Percentiles rank a stretch among this genome's conserved stretches.
phyloP scores from a whole-genome alignment of 2,329 filamentous ascomycete species.

The Davidsoniella virescens region DNA sequence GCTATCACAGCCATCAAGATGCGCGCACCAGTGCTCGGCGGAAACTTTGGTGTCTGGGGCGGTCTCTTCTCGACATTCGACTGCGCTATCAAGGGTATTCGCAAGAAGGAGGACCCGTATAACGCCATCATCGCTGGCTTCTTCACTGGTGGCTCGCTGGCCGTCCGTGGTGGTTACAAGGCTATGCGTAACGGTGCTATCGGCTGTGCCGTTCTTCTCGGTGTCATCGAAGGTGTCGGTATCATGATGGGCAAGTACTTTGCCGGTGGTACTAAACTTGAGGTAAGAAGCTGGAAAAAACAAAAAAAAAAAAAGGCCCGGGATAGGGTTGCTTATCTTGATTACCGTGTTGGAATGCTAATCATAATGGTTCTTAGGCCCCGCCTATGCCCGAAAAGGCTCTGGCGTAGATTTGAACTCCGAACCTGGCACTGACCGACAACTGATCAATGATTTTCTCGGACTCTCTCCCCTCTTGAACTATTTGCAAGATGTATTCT shows the following conservation, averaged over 20 bases:
- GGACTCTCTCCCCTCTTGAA: neutral
- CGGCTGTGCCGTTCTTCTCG: slow-evolving; percentile 82
- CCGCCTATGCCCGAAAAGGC: slow-evolving; percentile 20
- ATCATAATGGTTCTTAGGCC: slow-evolving; percentile 16
- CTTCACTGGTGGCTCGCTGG: slow-evolving; percentile 85
- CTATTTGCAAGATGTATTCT: too few relatives aligned
- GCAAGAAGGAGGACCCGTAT: slow-evolving; percentile 95
- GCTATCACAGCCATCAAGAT: slow-evolving; percentile 96
- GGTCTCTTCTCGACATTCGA: slow-evolving; percentile 92
- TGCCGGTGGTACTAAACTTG: slow-evolving; percentile 72
- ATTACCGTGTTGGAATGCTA: neutral
- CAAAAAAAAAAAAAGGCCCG: too few relatives aligned
- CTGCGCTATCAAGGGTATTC: slow-evolving; percentile 84
- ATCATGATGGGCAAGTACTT: slow-evolving; percentile 93
- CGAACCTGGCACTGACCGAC: neutral
- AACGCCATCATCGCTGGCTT: slow-evolving; percentile 97
- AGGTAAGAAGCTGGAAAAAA: slow-evolving; percentile 30
- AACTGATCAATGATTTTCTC: neutral
- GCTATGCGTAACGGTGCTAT: slow-evolving; percentile 91
- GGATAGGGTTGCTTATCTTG: slow-evolving; percentile 15
- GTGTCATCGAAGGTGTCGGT: slow-evolving; percentile 92
- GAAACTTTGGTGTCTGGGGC: slow-evolving; percentile 97
- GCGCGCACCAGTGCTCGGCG: slow-evolving; percentile 84
- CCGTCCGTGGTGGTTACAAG: slow-evolving; percentile 79
- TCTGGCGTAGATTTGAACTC: slow-evolving; percentile 18